Evolutionary conservation across 768 basidiomycete species (phyloP).

Genomic region (Calocybe cyanea): DNA sequence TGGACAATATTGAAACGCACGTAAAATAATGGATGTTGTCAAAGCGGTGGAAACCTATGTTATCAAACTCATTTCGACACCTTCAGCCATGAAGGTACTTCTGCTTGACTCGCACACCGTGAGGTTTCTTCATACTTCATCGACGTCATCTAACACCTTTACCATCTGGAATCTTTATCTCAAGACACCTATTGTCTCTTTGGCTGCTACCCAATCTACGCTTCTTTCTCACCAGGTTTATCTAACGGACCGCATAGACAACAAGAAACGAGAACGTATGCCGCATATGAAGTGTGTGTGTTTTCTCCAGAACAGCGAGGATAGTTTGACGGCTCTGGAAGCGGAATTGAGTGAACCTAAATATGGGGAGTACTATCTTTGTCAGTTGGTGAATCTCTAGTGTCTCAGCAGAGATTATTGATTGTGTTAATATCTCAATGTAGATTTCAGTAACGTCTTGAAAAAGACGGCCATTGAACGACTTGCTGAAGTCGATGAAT

Average conservation of each 20-base stretch:
- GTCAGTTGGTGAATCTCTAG: conserved; percentile 81
- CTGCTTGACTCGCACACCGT: conserved; percentile 94
- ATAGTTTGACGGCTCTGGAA: conserved; percentile 79
- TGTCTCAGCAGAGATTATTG: conserved; percentile 18
- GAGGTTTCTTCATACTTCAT: conserved; percentile 19
- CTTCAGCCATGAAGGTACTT: conserved; percentile 91
- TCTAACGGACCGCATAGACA: conserved; percentile 96
- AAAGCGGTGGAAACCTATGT: conserved; percentile 96
- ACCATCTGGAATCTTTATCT: conserved; percentile 9
- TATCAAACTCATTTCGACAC: conserved; percentile 80
- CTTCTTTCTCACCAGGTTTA: conserved; percentile 95
- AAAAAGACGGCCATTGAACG: conserved; percentile 89
- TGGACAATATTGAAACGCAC: not conserved
- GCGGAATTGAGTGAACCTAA: conserved; percentile 84
- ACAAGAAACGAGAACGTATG: conserved; percentile 86
- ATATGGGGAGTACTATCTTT: conserved; percentile 98
- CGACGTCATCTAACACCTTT: not conserved
- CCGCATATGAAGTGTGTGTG: conserved; percentile 97
- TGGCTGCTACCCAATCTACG: conserved; percentile 91
- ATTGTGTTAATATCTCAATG: conserved; percentile 16
- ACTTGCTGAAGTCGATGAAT: conserved; percentile 91
- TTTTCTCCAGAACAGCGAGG: conserved; percentile 80
- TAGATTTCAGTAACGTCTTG: conserved; percentile 95
- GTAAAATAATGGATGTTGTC: conserved; percentile 79
- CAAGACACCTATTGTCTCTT: conserved; percentile 94